These are phyloP conservation scores for Camelina hispida DNA, from an alignment of 345 rosid species.

Conservation along the genomic window DNA sequence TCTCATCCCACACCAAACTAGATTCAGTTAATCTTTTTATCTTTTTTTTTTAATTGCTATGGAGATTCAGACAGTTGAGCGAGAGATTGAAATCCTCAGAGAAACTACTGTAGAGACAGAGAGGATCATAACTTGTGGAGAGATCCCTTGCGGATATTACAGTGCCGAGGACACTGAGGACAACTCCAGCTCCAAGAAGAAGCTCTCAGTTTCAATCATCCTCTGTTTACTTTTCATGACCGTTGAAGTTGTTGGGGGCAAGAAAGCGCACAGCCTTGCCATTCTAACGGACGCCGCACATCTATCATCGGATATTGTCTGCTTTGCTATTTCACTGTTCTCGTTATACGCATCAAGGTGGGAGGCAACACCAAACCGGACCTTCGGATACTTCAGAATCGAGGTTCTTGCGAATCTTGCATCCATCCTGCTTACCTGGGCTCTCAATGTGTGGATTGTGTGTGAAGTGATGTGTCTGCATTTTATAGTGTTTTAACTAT, in stretches of 20 bases:
- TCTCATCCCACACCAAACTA: too few relatives aligned
- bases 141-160: too few relatives aligned
- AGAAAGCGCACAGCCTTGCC: neutral
- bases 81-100: too few relatives aligned
- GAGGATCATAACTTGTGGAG: too few relatives aligned
- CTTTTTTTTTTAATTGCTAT: too few relatives aligned
- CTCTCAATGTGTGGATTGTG: neutral
- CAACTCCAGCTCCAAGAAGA: neutral
- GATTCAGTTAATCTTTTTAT: too few relatives aligned
- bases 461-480: too few relatives aligned
- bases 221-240: neutral
- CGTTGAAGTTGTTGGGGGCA: neutral
- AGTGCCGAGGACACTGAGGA: neutral
- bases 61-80: too few relatives aligned
- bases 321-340: neutral
- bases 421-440: neutral
- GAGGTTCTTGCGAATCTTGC: neutral
- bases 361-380: neutral
- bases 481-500: too few relatives aligned
- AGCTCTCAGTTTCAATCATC: neutral
- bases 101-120: too few relatives aligned
- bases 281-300: neutral
- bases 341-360: neutral
- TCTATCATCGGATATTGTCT: neutral
- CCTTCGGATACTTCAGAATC: neutral